A percentile compares a stretch with the other conserved stretches of the same genome.
Evolutionary conservation across 345 rosid genomes (phyloP).

Genomic region (Gynandropsis gynandra): DNA sequence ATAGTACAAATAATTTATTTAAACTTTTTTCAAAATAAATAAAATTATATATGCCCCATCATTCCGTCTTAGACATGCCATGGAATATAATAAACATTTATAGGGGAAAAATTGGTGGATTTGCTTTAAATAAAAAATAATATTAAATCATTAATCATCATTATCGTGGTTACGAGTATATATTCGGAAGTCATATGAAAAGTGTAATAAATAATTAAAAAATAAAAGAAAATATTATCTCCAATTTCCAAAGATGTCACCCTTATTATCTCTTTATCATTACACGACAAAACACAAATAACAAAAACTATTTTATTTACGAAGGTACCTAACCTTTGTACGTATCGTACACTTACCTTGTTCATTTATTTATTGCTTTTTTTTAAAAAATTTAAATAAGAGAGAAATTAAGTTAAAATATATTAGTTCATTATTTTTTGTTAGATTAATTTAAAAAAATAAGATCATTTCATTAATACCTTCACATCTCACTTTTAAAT

Average conservation of each 20-base stretch:
- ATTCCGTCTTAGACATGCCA: too few relatives aligned
- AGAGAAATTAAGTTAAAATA: too few relatives aligned
- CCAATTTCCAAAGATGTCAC: constrained; percentile 17
- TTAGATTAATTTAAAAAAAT: too few relatives aligned
- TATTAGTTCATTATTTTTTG: too few relatives aligned
- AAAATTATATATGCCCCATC: too few relatives aligned
- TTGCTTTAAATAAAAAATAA: not conserved
- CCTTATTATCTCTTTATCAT: constrained; percentile 14
- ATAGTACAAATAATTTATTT: too few relatives aligned
- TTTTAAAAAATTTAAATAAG: not conserved
- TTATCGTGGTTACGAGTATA: constrained; percentile 16
- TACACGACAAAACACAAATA: constrained; percentile 20
- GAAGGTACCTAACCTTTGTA: constrained; percentile 23
- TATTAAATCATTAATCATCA: constrained; percentile 9
- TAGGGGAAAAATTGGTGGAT: not conserved
- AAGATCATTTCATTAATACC: too few relatives aligned
- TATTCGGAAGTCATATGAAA: not conserved
- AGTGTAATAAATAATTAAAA: constrained; percentile 4
- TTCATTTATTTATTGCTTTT: constrained; percentile 1
- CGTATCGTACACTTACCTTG: constrained; percentile 26
- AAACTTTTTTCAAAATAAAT: not conserved
- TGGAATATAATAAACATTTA: not conserved
- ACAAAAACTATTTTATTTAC: constrained; percentile 11
- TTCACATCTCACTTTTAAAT: too few relatives aligned
- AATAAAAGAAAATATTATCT: constrained; percentile 15